A percentile compares a stretch with the other conserved stretches of the same genome.
phyloP scores from a whole-genome alignment of 2,329 filamentous ascomycete genomes.

The Thielaviopsis musarum region DNA sequence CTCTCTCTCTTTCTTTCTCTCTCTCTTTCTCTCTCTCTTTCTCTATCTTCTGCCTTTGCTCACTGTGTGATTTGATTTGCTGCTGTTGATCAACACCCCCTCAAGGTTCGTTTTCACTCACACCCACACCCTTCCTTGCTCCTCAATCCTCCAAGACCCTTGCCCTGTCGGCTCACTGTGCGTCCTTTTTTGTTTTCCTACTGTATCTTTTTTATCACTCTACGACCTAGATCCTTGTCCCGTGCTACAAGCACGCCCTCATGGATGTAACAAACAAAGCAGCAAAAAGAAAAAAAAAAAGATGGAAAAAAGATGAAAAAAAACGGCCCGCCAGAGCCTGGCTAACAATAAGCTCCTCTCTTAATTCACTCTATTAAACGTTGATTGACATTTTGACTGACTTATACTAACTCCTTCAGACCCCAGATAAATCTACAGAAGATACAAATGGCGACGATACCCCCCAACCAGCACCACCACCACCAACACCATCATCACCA shows the following conservation, averaged over 20 bases:
- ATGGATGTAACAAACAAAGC: not conserved
- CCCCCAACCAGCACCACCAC: constrained; percentile 41
- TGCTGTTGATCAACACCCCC: not conserved
- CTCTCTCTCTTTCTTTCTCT: no score
- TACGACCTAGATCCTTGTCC: not conserved
- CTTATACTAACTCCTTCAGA: not conserved
- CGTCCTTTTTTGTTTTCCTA: not conserved
- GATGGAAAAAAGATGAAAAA: not conserved
- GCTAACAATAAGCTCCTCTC: not conserved
- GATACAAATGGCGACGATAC: constrained; percentile 50
- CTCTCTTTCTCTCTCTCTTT: not conserved
- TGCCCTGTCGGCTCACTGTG: not conserved
- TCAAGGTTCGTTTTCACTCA: not conserved
- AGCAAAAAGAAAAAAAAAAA: not conserved
- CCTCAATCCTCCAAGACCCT: not conserved
- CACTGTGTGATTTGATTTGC: not conserved
- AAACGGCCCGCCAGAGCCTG: constrained; percentile 3
- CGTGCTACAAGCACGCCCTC: not conserved
- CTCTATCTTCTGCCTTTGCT: not conserved
- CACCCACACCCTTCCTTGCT: not conserved
- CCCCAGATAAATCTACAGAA: constrained; percentile 15
- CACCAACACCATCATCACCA: constrained; percentile 19
- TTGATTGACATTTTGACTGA: not conserved
- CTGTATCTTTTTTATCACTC: not conserved
- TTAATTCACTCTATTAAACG: not conserved